Evolutionary conservation across 1,284 basidiomycete genomes (phyloP).

Genomic region (Ustilago cynodontis): DNA sequence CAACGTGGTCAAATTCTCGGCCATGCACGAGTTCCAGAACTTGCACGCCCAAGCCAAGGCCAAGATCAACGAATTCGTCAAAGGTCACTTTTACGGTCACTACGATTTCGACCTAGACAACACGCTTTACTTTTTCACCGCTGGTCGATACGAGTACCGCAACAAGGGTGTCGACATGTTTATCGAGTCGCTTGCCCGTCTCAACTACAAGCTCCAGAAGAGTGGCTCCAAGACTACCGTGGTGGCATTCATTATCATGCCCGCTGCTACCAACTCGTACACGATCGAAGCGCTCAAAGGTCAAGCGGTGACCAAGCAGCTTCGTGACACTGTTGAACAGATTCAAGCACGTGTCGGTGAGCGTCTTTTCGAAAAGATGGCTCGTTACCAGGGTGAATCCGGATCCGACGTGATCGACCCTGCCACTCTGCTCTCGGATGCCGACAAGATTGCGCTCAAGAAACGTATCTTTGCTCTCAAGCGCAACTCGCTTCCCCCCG

Average conservation of each 20-base stretch:
- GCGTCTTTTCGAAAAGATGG: constrained; percentile 91
- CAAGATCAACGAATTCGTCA: constrained; percentile 97
- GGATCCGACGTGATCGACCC: constrained; percentile 62
- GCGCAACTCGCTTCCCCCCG: constrained; percentile 89
- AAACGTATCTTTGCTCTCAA: constrained; percentile 95
- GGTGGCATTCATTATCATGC: constrained; percentile 99
- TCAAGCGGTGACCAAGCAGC: constrained; percentile 95
- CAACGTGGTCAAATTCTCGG: constrained; percentile 95
- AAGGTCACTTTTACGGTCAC: constrained; percentile 98
- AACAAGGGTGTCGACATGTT: constrained; percentile 99
- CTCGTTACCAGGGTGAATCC: constrained; percentile 81
- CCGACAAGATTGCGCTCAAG: constrained; percentile 96
- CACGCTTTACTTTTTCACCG: constrained; percentile 97
- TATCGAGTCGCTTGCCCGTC: constrained; percentile 87
- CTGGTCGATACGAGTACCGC: constrained; percentile 97
- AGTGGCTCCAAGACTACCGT: constrained; percentile 84
- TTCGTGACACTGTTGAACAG: constrained; percentile 89
- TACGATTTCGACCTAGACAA: constrained; percentile 96
- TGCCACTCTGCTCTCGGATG: constrained; percentile 80
- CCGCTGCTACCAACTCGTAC: constrained; percentile 93
- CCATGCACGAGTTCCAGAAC: constrained; percentile 98
- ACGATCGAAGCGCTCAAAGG: constrained; percentile 98
- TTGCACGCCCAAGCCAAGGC: constrained; percentile 89
- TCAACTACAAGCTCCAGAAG: constrained; percentile 86
- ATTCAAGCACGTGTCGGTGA: constrained; percentile 92